These are phyloP conservation scores for Diaporthe longicolla DNA, from an alignment of 2,329 filamentous ascomycete genomes.

Conservation along the genomic window DNA sequence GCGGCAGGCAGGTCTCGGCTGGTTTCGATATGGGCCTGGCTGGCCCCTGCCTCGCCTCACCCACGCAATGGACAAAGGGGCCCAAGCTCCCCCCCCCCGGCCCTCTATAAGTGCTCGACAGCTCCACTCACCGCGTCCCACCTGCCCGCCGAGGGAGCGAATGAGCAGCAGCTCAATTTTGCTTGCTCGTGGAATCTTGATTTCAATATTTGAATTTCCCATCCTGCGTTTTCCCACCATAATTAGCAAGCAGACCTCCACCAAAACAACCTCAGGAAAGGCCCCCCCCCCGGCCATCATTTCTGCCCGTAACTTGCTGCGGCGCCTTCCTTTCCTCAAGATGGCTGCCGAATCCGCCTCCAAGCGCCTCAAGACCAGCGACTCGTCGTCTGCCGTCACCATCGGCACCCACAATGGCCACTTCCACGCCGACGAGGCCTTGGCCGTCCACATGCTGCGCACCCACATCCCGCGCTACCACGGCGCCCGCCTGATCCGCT, in stretches of 20 bases:
- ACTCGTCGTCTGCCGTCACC: constrained; percentile 63
- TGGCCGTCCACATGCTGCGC: constrained; percentile 96
- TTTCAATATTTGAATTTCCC: constrained; percentile 8
- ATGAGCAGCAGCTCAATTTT: constrained; percentile 40
- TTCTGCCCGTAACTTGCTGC: constrained; percentile 56
- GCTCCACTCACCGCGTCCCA: constrained; percentile 18
- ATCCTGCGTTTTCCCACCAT: background rate
- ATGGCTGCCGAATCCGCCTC: constrained; percentile 77
- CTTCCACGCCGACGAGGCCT: constrained; percentile 98
- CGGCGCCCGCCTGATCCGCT: constrained; percentile 82
- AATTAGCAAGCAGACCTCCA: background rate
- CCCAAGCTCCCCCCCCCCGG: constrained; percentile 9
- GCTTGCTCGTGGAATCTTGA: constrained; percentile 35
- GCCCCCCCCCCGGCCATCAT: constrained; percentile 12
- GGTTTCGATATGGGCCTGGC: background rate
- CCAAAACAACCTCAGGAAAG: background rate
- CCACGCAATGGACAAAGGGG: background rate
- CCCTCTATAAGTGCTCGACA: background rate
- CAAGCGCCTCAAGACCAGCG: constrained; percentile 87
- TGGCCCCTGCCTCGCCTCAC: background rate
- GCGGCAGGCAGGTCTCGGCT: constrained; percentile 1
- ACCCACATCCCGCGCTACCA: constrained; percentile 83
- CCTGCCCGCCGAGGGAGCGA: constrained; percentile 30
- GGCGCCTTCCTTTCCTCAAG: constrained; percentile 51
- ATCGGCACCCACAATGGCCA: constrained; percentile 98